These are phyloP conservation scores for Adiantum capillusveneris DNA, from an alignment of 75 land plant species.

Conservation along the genomic window DNA sequence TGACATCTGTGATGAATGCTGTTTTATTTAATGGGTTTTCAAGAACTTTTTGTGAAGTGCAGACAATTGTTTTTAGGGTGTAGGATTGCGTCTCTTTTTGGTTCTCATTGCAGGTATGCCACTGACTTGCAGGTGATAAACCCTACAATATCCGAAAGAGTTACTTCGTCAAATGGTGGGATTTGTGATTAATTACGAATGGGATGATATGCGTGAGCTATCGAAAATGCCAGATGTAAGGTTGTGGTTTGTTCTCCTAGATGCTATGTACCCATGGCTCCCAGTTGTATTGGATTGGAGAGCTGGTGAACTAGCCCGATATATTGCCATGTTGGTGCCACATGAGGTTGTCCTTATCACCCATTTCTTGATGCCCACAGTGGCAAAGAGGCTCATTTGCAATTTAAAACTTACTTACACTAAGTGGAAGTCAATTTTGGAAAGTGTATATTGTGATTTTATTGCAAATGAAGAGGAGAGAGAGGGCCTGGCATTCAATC, in stretches of 20 bases:
- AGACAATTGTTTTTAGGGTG: background rate
- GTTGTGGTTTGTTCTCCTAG: slow-evolving; percentile 85
- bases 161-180: slow-evolving; percentile 68
- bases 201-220: slow-evolving; percentile 75
- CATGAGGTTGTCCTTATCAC: slow-evolving; percentile 64
- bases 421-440: too few species aligned
- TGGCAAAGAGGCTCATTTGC: too few species aligned
- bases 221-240: slow-evolving; percentile 80
- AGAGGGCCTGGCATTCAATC: slow-evolving; percentile 76
- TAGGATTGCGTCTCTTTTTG: background rate
- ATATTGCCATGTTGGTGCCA: slow-evolving; percentile 92
- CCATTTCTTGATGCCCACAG: too few species aligned
- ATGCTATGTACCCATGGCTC: slow-evolving; percentile 81
- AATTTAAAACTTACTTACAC: too few species aligned
- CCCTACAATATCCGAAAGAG: slow-evolving; percentile 30
- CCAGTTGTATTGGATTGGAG: slow-evolving; percentile 84
- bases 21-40: background rate
- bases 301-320: slow-evolving; percentile 87
- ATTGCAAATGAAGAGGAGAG: slow-evolving; percentile 69
- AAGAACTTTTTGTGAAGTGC: background rate
- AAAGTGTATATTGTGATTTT: too few species aligned
- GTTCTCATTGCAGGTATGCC: slow-evolving; percentile 4
- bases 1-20: background rate
- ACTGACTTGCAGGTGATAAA: slow-evolving; percentile 26
- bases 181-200: slow-evolving; percentile 64